Percentiles rank a stretch among this genome's conserved stretches.
These are phyloP conservation scores for Cladosporium velox DNA, from an alignment of 2,329 filamentous ascomycete species.

Conservation along the genomic window DNA sequence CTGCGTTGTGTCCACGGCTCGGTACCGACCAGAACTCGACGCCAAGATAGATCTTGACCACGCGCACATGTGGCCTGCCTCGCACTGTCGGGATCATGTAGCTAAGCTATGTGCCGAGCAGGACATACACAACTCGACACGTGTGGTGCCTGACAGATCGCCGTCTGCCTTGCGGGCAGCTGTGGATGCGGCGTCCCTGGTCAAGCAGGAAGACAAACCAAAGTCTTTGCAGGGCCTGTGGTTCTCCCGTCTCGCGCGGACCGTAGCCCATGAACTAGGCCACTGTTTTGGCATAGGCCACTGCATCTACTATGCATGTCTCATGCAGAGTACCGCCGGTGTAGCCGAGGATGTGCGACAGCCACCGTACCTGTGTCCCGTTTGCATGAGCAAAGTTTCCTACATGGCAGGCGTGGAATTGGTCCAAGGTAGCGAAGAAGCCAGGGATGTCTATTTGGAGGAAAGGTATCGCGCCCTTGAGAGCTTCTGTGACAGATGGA, in stretches of 20 bases:
- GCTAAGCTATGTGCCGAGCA: constrained; percentile 35
- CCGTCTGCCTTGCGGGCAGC: constrained; percentile 23
- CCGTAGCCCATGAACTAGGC: constrained; percentile 65
- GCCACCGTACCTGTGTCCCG: constrained; percentile 63
- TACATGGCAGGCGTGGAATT: constrained; percentile 7
- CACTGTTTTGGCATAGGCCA: constrained; percentile 70
- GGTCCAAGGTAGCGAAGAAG: constrained; percentile 1
- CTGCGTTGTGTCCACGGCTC: constrained; percentile 61
- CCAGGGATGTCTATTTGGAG: constrained; percentile 29
- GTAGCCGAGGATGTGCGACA: constrained; percentile 62
- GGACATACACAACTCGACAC: constrained; percentile 16
- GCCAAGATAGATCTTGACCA: constrained; percentile 46
- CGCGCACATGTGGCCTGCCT: constrained; percentile 64
- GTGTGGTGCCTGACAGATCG: background rate
- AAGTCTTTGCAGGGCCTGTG: constrained; percentile 47
- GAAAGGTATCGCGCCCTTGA: constrained; percentile 46
- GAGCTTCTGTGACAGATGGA: constrained; percentile 47
- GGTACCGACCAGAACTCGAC: constrained; percentile 60
- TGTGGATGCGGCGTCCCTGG: constrained; percentile 17
- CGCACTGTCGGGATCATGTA: constrained; percentile 60
- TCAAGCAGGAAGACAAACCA: background rate
- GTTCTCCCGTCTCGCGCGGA: constrained; percentile 60
- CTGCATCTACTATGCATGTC: constrained; percentile 65
- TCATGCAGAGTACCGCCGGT: constrained; percentile 62
- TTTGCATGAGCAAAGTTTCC: constrained; percentile 59